These are phyloP conservation scores for Trichosanthes cucumerina DNA, from an alignment of 306 rosid species.

Conservation along the genomic window DNA sequence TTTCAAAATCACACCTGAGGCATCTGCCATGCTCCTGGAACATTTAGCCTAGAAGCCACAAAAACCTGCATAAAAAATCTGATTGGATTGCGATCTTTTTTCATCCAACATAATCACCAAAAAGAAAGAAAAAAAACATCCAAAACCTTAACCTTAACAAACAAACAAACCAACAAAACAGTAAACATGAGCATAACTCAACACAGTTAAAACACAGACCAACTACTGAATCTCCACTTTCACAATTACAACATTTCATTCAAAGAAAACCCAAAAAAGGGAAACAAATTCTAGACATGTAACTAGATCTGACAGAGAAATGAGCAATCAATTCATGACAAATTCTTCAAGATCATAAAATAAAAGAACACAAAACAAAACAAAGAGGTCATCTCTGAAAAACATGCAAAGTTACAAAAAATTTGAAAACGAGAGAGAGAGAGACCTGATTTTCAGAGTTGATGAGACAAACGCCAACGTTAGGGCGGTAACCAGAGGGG, in stretches of 20 bases:
- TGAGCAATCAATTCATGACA: neutral
- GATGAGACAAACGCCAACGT: constrained; percentile 96
- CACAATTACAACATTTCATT: neutral
- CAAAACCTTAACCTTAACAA: neutral
- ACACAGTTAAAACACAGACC: no score
- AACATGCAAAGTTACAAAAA: neutral
- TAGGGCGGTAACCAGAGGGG: constrained; percentile 92
- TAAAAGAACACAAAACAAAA: neutral
- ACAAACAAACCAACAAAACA: neutral
- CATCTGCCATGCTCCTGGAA: constrained; percentile 99
- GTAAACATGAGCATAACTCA: neutral
- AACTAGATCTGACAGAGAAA: neutral
- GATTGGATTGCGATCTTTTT: constrained; percentile 1
- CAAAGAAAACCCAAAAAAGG: neutral
- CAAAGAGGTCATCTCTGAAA: neutral
- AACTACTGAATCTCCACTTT: neutral
- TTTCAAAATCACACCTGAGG: constrained; percentile 78
- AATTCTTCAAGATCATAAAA: neutral
- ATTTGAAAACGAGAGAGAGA: neutral
- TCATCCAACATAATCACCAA: neutral
- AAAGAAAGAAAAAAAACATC: neutral
- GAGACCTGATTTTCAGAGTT: constrained; percentile 64
- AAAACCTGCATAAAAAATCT: constrained; percentile 46
- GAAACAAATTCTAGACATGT: neutral
- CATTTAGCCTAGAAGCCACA: constrained; percentile 89